These are phyloP conservation scores for Apiospora marii DNA, from an alignment of 2,329 filamentous ascomycete species.

Conservation along the genomic window DNA sequence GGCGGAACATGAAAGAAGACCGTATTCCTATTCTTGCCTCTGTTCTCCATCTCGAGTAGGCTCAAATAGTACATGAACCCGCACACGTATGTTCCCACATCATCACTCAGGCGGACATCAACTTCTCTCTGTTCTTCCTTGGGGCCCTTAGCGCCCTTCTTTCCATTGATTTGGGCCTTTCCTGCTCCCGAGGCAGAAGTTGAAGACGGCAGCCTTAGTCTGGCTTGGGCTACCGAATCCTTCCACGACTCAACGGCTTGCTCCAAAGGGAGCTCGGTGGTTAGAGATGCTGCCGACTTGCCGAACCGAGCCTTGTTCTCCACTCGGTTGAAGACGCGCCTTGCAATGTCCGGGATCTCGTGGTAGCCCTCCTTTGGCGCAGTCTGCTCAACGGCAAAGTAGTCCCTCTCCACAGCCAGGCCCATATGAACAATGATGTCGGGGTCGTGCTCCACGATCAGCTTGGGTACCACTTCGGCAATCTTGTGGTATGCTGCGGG, in stretches of 20 bases:
- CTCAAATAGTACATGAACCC: conserved; percentile 24
- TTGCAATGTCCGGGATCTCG: conserved; percentile 19
- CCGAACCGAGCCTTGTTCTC: conserved; percentile 18
- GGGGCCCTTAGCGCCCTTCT: not conserved
- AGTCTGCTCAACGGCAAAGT: conserved; percentile 23
- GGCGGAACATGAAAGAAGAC: conserved; percentile 28
- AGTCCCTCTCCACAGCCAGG: conserved; percentile 22
- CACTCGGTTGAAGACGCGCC: conserved; percentile 10
- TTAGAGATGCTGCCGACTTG: not conserved
- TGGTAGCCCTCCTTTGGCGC: conserved; percentile 24
- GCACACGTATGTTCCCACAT: conserved; percentile 24
- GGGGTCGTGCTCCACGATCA: conserved; percentile 23
- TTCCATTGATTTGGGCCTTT: not conserved
- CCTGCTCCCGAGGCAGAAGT: not conserved
- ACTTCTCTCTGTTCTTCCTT: not conserved
- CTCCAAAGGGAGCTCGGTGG: conserved; percentile 4
- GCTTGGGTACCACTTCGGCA: conserved; percentile 2
- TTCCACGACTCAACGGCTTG: conserved; percentile 4
- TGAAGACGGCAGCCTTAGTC: not conserved
- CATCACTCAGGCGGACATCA: conserved; percentile 25
- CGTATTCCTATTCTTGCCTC: not conserved
- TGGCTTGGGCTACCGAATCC: conserved; percentile 3
- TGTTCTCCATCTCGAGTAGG: conserved; percentile 20
- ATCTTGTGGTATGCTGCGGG: conserved; percentile 12
- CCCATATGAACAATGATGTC: conserved; percentile 25